Percentiles rank a stretch among this genome's conserved stretches.
Conservation (phyloP, 495 filamentous ascomycete genomes). For the Oidiodendron maius region DNA sequence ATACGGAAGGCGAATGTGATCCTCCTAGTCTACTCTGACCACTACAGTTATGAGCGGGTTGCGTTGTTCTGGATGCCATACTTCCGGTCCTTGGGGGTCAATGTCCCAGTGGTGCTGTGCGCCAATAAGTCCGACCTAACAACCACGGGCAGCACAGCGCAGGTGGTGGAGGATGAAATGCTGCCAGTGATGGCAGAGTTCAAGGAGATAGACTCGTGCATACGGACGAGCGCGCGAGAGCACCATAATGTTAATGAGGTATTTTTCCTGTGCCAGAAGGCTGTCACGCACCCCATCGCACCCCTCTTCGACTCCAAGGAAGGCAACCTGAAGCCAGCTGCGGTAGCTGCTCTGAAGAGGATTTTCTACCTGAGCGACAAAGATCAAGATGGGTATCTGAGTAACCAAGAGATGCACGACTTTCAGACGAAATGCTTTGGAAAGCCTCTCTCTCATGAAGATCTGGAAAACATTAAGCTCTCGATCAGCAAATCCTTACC, state of each 20-base stretch:
- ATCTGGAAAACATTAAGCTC: constrained; percentile 82
- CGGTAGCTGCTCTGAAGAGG: constrained; percentile 74
- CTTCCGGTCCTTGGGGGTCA: constrained; percentile 93
- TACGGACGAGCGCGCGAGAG: constrained; percentile 89
- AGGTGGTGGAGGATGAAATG: constrained; percentile 95
- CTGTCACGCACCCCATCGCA: constrained; percentile 96
- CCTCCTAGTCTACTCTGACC: constrained; percentile 93
- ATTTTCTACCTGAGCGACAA: constrained; percentile 95
- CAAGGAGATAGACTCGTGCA: constrained; percentile 97
- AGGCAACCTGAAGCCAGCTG: constrained; percentile 77
- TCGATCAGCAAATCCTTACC: constrained; percentile 65
- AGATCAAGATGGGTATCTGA: constrained; percentile 92
- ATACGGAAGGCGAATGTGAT: constrained; percentile 96
- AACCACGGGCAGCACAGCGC: constrained; percentile 60
- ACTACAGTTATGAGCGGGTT: constrained; percentile 97
- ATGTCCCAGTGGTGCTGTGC: constrained; percentile 95
- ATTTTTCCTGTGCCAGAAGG: constrained; percentile 96
- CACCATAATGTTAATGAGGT: constrained; percentile 95
- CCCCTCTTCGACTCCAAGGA: constrained; percentile 97
- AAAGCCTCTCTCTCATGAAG: constrained; percentile 69
- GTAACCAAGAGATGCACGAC: constrained; percentile 80
- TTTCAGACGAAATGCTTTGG: constrained; percentile 91
- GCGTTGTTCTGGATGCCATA: constrained; percentile 97
- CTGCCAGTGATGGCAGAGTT: constrained; percentile 97
- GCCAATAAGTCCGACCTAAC: constrained; percentile 92